Evolutionary conservation across 441 rosid genomes (phyloP).

Genomic region (Populus hybrid): DNA sequence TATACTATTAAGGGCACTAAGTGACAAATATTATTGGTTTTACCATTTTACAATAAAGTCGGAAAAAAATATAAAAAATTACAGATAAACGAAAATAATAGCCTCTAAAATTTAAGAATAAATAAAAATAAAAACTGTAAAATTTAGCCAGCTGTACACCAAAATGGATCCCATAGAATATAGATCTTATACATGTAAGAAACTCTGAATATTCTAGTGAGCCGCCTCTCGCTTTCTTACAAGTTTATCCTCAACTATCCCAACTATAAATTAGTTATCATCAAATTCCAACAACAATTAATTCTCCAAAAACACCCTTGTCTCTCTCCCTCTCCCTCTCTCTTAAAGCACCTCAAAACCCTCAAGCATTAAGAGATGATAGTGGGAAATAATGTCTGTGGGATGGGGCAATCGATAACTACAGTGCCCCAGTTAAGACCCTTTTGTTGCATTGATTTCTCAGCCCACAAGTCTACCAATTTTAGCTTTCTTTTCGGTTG

Average conservation of each 20-base stretch:
- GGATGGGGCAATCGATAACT: slow-evolving; percentile 33
- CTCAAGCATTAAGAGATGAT: slow-evolving; percentile 24
- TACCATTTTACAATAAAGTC: neutral
- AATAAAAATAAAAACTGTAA: neutral
- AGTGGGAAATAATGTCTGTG: slow-evolving; percentile 30
- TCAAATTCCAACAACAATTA: neutral
- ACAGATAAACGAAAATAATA: too few species aligned
- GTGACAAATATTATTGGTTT: neutral
- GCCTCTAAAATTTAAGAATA: neutral
- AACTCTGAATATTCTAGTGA: neutral
- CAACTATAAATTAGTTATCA: neutral
- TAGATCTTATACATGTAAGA: neutral
- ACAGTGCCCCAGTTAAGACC: slow-evolving; percentile 38
- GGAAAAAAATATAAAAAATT: too few species aligned
- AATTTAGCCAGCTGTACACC: neutral
- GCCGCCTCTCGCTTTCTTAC: neutral
- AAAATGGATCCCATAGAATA: neutral
- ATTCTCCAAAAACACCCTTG: neutral
- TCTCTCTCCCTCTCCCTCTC: neutral
- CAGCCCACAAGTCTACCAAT: slow-evolving; percentile 39
- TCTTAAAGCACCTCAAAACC: neutral
- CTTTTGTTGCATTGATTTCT: slow-evolving; percentile 34
- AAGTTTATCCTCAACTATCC: neutral
- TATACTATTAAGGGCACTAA: neutral
- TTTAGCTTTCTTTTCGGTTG: slow-evolving; percentile 36